Conservation (phyloP, 2,329 filamentous ascomycete genomes). For the Torrubiellomyces zombiae region DNA sequence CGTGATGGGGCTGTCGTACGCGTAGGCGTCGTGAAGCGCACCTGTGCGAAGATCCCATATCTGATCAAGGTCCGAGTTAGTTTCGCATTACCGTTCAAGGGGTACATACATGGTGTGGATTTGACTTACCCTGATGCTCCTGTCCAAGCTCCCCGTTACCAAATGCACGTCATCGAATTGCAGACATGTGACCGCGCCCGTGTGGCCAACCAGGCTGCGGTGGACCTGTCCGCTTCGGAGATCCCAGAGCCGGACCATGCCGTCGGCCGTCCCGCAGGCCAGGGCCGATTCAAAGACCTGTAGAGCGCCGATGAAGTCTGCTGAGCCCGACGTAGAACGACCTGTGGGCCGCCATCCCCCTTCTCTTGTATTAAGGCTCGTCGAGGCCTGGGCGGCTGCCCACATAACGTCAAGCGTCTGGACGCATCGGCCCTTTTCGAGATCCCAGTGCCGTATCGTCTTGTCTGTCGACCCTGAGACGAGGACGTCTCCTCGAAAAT, state of each 20-base stretch:
- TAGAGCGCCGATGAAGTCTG: conserved; percentile 85
- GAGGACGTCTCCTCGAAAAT: conserved; percentile 76
- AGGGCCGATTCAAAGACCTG: conserved; percentile 94
- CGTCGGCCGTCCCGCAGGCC: conserved; percentile 91
- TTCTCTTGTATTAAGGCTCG: conserved; percentile 45
- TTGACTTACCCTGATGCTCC: conserved; percentile 74
- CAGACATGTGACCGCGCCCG: conserved; percentile 79
- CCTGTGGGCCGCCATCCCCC: conserved; percentile 57
- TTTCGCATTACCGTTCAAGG: background rate
- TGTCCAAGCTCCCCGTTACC: conserved; percentile 81
- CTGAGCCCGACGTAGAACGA: conserved; percentile 43
- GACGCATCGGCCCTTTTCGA: conserved; percentile 91
- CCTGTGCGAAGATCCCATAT: conserved; percentile 98
- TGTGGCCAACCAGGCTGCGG: conserved; percentile 86
- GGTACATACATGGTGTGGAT: background rate
- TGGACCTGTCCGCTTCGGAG: conserved; percentile 93
- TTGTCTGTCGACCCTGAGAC: conserved; percentile 96
- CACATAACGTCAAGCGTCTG: conserved; percentile 96
- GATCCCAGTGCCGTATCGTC: conserved; percentile 92
- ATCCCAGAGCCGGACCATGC: conserved; percentile 96
- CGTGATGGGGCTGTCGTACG: conserved; percentile 80
- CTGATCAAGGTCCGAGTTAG: conserved; percentile 31
- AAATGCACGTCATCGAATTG: conserved; percentile 95
- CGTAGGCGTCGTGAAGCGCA: conserved; percentile 88
- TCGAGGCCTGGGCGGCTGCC: conserved; percentile 82